Base-by-base conservation (phyloP, 2,329 filamentous ascomycete genomes). In the Monilinia vaccinii-corymbosi region DNA sequence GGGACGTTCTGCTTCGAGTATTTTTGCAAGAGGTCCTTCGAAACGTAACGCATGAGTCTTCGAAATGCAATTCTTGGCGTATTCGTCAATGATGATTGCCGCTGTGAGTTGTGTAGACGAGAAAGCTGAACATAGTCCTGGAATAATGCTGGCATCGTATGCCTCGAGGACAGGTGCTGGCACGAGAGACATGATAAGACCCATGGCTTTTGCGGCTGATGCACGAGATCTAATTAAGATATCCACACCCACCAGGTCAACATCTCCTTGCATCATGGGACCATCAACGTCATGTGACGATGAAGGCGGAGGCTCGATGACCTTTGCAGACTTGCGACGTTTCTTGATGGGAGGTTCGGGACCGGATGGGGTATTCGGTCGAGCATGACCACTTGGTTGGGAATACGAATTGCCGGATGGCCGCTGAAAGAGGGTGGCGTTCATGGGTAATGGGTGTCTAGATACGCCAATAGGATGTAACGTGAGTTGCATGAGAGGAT, bases 261-360 rank as follows among this genome's bases (percentile, higher is more conserved):
- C 87, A 69, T 99, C 95, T 56, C 95, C 94, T 71, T 93, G 89
- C 78, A 99, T 91, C 87, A 99, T 97, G 67, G 96, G 92, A 11
- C 92, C 94, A 72, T 99, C 94, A 21, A 99, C 91, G 72, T 99
- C 96, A 73, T 99, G 94, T 1, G 88, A 83, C n/a, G 88, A 77
- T 4, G 81, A 75, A 1, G 82, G 76, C 1, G 81, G 76, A 10
- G 81, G 75, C 32, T 92, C 87, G 58, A 94, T 89, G 23, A 82
- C 76, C 76, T 95, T 96, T n/a, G 89, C 85, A 0, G 89, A 89
- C 73, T 91, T 95, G 62, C 91, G 85, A 38, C 91, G 83, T 65
- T 94, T 90, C 2, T 85, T 78, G 16, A 84, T 79, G 62, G 88
- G 81, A 61, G 89, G 83, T 14, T 78, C 75, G 78, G 60, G 79